Percentiles rank a stretch among this genome's conserved stretches.
These are phyloP conservation scores for Phialophora verrucosa DNA, from an alignment of 2,329 filamentous ascomycete species.

Conservation along the genomic window DNA sequence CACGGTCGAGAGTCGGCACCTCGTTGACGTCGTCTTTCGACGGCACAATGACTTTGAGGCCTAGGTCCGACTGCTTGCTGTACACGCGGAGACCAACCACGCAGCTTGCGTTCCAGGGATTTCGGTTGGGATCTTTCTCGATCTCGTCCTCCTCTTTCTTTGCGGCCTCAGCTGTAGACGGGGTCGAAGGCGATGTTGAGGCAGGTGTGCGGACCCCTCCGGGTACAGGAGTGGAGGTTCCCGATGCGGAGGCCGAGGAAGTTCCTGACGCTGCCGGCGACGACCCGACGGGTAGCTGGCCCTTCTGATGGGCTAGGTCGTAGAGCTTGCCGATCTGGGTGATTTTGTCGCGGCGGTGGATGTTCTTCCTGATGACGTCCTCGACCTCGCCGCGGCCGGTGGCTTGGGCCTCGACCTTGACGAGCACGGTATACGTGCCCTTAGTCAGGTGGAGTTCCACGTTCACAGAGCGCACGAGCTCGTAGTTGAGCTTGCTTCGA, in stretches of 20 bases:
- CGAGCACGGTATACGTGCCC: conserved; percentile 75
- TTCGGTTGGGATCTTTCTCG: conserved; percentile 39
- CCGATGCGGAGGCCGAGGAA: conserved; percentile 36
- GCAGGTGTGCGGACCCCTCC: conserved; percentile 42
- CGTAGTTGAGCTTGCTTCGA: conserved; percentile 61
- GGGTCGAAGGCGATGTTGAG: conserved; percentile 42
- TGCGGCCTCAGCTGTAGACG: conserved; percentile 40
- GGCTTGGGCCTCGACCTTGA: conserved; percentile 75
- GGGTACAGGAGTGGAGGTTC: conserved; percentile 19
- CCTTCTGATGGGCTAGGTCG: conserved; percentile 55
- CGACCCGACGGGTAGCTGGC: conserved; percentile 34
- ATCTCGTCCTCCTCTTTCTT: conserved; percentile 32
- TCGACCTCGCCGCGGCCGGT: conserved; percentile 51
- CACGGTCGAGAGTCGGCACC: conserved; percentile 51
- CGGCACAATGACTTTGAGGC: conserved; percentile 59
- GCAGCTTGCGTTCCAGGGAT: conserved; percentile 67
- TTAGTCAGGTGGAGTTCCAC: conserved; percentile 76
- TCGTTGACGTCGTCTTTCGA: conserved; percentile 46
- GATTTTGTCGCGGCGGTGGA: conserved; percentile 74
- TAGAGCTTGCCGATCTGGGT: conserved; percentile 55
- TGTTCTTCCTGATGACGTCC: conserved; percentile 70
- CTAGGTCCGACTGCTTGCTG: conserved; percentile 48
- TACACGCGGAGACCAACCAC: conserved; percentile 67
- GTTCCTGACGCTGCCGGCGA: conserved; percentile 4
- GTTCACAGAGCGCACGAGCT: conserved; percentile 75